Base-by-base conservation (phyloP, 371 early-diverging fungal species). In the Rhizopus stolonifer region DNA sequence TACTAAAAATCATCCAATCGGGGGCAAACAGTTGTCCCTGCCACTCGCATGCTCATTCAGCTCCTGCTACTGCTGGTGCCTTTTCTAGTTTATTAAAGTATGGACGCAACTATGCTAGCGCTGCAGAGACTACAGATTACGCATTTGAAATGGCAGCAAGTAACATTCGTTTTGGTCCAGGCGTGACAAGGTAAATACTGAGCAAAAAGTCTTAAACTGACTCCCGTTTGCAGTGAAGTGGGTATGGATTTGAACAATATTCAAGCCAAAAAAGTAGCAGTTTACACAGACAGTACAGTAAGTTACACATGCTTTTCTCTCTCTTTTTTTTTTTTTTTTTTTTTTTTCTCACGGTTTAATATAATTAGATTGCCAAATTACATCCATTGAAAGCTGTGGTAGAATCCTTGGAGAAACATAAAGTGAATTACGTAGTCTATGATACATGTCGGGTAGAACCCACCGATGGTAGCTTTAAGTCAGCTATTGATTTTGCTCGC, bases 91-190 rank as follows among this genome's bases (percentile, higher is more conserved):
- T 75, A 52, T 56, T 75, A 21, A 67, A 60, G 26, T 72, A 78
- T 53, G 71, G 76, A n/a, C 70, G 77, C 54, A 54, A 72, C 39
- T 72, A 71, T 56, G 73, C 77, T 4, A 68, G 74, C 39, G 73
- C 74, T 32, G 62, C 65, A 24, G 79, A 78, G 21, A 54, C 65
- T 7, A 70, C 74, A 14, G 91, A 91, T 60, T 91, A 91, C 64
- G 91, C 91, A 13, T 91, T 88, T 44, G 91, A 91, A 64, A 92
- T 94, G 91, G 92, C 95, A 25, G 88, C 91, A 17, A 88, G 89
- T 52, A 91, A 87, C 52, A 88, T 94, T 64, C 89, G 95, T 9
- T 93, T 89, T 38, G 94, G 94, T 46, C 79, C 78, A 6, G 92
- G 92, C 14, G 92, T 85, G 3, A 94, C 94, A n/a, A 74, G 73